Percentiles rank a stretch among this genome's conserved stretches.
Conservation (phyloP, 2,329 filamentous ascomycete genomes). For the Trichoderma cornu-damae region DNA sequence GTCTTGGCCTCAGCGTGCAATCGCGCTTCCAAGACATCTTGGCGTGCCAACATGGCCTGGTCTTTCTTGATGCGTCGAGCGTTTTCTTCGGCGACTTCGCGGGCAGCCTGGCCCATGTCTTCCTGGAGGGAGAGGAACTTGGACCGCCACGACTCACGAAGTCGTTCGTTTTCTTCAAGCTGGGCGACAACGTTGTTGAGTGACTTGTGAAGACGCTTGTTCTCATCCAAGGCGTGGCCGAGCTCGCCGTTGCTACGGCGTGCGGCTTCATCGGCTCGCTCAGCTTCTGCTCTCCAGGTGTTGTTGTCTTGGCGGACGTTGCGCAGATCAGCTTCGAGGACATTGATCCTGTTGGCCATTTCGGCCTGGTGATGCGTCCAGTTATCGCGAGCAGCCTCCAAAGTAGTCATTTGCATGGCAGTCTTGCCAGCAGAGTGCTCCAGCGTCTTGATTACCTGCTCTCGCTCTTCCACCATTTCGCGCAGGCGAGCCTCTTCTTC, state of each 20-base stretch:
- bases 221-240: slow-evolving; percentile 49
- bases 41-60: slow-evolving; percentile 70
- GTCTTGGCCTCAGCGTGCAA: slow-evolving; percentile 70
- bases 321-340: slow-evolving; percentile 50
- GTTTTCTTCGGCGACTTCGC: slow-evolving; percentile 78
- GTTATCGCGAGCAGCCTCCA: slow-evolving; percentile 62
- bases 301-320: slow-evolving; percentile 52
- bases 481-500: slow-evolving; percentile 67
- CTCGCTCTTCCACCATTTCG: slow-evolving; percentile 62
- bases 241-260: slow-evolving; percentile 48
- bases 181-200: slow-evolving; percentile 71
- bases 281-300: slow-evolving; percentile 59
- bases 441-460: slow-evolving; percentile 57
- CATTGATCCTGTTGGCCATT: slow-evolving; percentile 50
- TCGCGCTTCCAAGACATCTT: slow-evolving; percentile 71
- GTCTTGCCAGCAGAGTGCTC: slow-evolving; percentile 53
- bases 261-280: slow-evolving; percentile 50
- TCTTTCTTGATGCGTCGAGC: slow-evolving; percentile 73
- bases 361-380: slow-evolving; percentile 51
- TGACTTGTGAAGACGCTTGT: slow-evolving; percentile 68
- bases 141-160: slow-evolving; percentile 75
- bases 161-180: slow-evolving; percentile 77
- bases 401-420: slow-evolving; percentile 57
- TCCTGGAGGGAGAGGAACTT: slow-evolving; percentile 83
- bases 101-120: slow-evolving; percentile 75